Conservation (phyloP, 345 rosid species). For the Eucalyptus shirleyi region DNA sequence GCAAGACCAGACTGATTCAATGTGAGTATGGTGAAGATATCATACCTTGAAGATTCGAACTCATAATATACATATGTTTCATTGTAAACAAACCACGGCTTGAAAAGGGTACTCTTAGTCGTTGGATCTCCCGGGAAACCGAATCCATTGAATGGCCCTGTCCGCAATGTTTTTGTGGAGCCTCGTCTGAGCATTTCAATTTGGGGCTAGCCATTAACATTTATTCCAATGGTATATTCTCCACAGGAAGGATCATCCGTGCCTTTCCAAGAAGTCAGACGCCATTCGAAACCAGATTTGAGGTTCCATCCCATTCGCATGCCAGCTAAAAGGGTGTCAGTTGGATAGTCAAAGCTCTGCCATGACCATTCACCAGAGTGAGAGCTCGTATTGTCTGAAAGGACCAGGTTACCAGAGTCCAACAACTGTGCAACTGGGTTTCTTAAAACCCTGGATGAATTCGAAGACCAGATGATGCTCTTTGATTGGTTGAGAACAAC, state of each 20-base stretch:
- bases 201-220: conserved; percentile 13
- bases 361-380: background rate
- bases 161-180: background rate
- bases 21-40: background rate
- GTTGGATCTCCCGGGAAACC: conserved; percentile 8
- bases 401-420: conserved; percentile 20
- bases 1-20: background rate
- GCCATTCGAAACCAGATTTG: background rate
- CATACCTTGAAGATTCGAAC: background rate
- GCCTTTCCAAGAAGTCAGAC: conserved; percentile 19
- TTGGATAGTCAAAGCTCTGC: conserved; percentile 23
- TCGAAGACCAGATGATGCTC: conserved; percentile 5
- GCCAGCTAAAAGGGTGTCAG: conserved; percentile 14
- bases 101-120: background rate
- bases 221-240: background rate
- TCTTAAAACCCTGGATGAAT: background rate
- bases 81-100: background rate
- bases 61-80: conserved; percentile 3
- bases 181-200: background rate
- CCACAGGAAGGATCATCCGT: conserved; percentile 24
- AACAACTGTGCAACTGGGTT: conserved; percentile 11
- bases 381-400: background rate
- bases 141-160: conserved; percentile 26
- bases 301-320: conserved; percentile 31
- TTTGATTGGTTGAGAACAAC: background rate